Percentiles rank a stretch among this genome's conserved stretches.
phyloP scores from a whole-genome alignment of 805 yeast genomes.

The Hagleromyces aurorensis region DNA sequence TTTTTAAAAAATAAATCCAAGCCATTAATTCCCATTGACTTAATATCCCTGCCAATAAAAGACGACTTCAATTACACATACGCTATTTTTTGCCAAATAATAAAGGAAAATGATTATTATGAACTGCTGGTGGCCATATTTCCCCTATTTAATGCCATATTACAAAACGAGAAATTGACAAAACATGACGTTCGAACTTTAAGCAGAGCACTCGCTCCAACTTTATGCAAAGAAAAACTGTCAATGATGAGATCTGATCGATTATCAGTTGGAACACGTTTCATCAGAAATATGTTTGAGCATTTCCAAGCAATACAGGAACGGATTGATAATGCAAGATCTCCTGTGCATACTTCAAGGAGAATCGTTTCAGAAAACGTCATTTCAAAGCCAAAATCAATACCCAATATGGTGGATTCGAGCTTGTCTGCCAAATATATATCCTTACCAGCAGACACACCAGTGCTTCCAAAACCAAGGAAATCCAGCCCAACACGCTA shows the following conservation, averaged over 20 bases:
- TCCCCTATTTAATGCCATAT: conserved; percentile 39
- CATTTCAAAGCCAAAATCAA: no score
- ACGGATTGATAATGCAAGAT: conserved; percentile 10
- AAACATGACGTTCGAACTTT: conserved; percentile 33
- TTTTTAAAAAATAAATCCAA: conserved; percentile 44
- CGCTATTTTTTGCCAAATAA: conserved; percentile 31
- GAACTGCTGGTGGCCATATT: conserved; percentile 35
- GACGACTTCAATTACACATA: conserved; percentile 42
- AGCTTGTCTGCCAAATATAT: no score
- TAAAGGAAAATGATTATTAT: conserved; percentile 28
- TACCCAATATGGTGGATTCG: no score
- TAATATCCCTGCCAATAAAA: conserved; percentile 45
- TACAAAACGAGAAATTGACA: conserved; percentile 33
- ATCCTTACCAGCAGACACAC: no score
- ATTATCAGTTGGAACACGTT: conserved; percentile 44
- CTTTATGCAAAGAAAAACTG: conserved; percentile 46
- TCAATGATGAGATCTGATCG: conserved; percentile 39
- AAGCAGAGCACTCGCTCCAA: conserved; percentile 44
- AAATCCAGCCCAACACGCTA: conserved; percentile 21
- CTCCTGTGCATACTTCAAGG: no score
- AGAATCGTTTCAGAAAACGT: no score
- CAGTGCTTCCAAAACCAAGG: conserved; percentile 23
- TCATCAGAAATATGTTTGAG: conserved; percentile 44
- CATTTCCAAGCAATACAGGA: conserved; percentile 37
- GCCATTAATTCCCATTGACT: conserved; percentile 45